phyloP scores from a whole-genome alignment of 306 rosid species.

The Malus asiatica region DNA sequence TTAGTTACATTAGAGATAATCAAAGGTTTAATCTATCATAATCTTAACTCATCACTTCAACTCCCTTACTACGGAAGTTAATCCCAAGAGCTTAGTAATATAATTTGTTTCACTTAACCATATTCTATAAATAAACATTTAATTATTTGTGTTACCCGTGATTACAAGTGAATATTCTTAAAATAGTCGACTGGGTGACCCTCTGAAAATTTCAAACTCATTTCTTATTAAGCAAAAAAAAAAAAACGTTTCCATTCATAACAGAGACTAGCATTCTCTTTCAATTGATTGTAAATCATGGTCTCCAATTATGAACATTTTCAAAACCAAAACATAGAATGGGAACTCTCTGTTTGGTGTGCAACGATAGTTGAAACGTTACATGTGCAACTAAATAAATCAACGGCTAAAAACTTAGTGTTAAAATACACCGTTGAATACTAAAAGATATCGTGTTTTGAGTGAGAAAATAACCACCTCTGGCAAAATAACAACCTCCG shows the following conservation, averaged over 20 bases:
- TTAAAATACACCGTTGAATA: background rate
- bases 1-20: background rate
- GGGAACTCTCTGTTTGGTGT: background rate
- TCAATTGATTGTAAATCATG: background rate
- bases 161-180: background rate
- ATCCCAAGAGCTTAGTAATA: background rate
- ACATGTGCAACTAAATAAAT: too few species aligned
- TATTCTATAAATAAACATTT: background rate
- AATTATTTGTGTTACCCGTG: background rate
- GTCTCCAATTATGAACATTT: background rate
- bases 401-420: background rate
- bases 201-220: background rate
- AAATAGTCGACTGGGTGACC: background rate
- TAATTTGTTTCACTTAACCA: background rate
- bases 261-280: background rate
- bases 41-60: background rate
- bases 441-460: too few species aligned
- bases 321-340: background rate
- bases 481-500: conserved; percentile 63
- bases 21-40: background rate
- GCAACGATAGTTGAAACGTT: background rate
- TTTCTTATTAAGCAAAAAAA: background rate
- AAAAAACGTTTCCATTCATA: background rate
- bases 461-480: background rate
- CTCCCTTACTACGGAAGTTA: background rate